These are phyloP conservation scores for Diplocarpon mali DNA, from an alignment of 2,329 filamentous ascomycete species.

Conservation along the genomic window DNA sequence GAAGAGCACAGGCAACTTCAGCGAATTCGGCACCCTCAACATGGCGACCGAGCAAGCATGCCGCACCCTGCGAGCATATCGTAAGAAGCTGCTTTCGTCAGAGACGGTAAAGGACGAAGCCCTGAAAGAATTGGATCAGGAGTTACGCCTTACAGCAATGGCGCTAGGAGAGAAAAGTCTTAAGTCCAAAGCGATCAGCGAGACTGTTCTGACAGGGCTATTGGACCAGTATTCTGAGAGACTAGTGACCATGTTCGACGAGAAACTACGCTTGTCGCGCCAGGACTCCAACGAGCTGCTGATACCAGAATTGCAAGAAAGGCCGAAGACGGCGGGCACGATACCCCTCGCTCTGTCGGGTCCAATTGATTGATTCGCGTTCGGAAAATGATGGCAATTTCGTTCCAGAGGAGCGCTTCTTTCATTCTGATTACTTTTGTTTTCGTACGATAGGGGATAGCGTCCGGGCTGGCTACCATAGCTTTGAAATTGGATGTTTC, in stretches of 20 bases:
- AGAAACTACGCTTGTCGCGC: conserved; percentile 47
- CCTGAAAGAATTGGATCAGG: conserved; percentile 52
- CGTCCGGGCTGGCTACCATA: conserved; percentile 1
- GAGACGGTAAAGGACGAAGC: conserved; percentile 44
- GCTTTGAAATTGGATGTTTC: neutral
- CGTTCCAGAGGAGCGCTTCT: neutral
- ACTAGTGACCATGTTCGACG: conserved; percentile 59
- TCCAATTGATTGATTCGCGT: neutral
- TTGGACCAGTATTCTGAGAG: conserved; percentile 67
- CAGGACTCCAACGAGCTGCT: conserved; percentile 12
- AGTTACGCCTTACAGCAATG: conserved; percentile 50
- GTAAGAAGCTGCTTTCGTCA: conserved; percentile 49
- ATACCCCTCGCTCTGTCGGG: neutral
- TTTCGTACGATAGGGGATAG: neutral
- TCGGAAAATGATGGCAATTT: neutral
- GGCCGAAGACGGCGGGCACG: conserved; percentile 21
- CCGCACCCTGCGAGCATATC: conserved; percentile 48
- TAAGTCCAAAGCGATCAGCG: conserved; percentile 38
- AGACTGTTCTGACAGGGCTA: conserved; percentile 49
- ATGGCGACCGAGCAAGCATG: conserved; percentile 55
- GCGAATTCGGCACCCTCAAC: conserved; percentile 42
- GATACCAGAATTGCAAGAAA: conserved; percentile 10
- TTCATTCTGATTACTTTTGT: neutral
- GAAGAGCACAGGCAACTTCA: conserved; percentile 33
- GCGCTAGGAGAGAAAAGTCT: conserved; percentile 35